Evolutionary conservation across 331 rosid species (phyloP).

Genomic region (Cydonia oblonga): DNA sequence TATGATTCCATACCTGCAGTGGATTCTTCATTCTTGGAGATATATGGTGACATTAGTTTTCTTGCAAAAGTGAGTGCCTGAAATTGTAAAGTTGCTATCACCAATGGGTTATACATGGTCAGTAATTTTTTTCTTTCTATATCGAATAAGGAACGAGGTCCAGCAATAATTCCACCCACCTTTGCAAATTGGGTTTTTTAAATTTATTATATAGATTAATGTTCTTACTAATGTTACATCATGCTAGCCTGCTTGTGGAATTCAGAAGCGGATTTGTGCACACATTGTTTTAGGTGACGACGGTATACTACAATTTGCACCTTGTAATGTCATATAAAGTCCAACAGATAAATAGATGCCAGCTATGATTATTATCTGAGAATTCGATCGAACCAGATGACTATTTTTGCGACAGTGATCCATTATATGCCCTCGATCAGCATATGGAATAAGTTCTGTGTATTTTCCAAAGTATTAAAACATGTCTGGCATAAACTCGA

Average conservation of each 20-base stretch:
- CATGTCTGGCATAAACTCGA: not conserved
- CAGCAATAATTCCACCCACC: constrained; percentile 34
- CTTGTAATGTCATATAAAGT: not conserved
- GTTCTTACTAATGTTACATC: not conserved
- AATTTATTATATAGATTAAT: not conserved
- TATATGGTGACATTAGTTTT: not conserved
- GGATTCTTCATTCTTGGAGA: constrained; percentile 18
- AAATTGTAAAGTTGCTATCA: constrained; percentile 36
- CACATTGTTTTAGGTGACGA: not conserved
- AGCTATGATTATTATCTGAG: not conserved
- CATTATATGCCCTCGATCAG: not conserved
- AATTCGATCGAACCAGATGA: not conserved
- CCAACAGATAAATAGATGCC: not conserved
- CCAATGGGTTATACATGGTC: not conserved
- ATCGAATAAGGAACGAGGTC: constrained; percentile 49
- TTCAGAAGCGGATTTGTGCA: not conserved
- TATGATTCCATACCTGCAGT: constrained; percentile 16
- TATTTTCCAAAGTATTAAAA: not conserved
- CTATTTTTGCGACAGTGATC: not conserved
- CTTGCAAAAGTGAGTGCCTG: constrained; percentile 14
- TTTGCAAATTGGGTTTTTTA: constrained; percentile 2
- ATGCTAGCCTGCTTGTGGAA: not conserved
- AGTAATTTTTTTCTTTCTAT: not conserved
- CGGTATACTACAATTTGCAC: not conserved
- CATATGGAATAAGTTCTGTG: constrained; percentile 7